Percentiles rank a stretch among this genome's conserved stretches.
Evolutionary conservation across 257 asterid species (phyloP).

Genomic region (Thymus quinquecostatus): DNA sequence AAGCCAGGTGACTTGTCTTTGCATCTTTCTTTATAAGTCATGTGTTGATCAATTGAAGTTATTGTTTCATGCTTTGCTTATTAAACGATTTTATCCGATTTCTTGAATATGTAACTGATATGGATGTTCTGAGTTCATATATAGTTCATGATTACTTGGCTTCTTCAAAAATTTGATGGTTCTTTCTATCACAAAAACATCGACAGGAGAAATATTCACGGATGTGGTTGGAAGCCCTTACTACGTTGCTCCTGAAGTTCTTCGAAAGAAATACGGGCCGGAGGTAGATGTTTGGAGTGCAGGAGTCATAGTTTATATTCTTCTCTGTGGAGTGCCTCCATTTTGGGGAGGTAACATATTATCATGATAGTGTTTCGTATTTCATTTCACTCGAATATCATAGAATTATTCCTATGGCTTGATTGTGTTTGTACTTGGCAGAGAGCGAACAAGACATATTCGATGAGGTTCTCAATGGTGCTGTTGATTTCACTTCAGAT

Average conservation of each 20-base stretch:
- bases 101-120: no score
- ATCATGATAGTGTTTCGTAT: background rate
- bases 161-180: background rate
- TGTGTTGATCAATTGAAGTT: background rate
- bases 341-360: slow-evolving; percentile 73
- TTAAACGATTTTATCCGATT: no score
- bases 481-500: slow-evolving; percentile 62
- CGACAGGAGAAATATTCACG: slow-evolving; percentile 50
- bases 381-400: background rate
- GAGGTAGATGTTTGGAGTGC: slow-evolving; percentile 78
- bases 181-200: background rate
- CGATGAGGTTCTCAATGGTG: slow-evolving; percentile 60
- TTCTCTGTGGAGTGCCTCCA: slow-evolving; percentile 69
- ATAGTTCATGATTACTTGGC: background rate
- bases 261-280: slow-evolving; percentile 54
- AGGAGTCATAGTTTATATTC: slow-evolving; percentile 67
- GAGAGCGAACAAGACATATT: slow-evolving; percentile 76
- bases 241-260: slow-evolving; percentile 74
- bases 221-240: slow-evolving; percentile 83
- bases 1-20: slow-evolving; percentile 67
- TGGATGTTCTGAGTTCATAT: no score
- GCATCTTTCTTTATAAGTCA: background rate
- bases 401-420: background rate
- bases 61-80: no score
- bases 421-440: slow-evolving; percentile 30